Evolutionary conservation across 2,329 filamentous ascomycete species (phyloP), one percentile per base, ranked within the genome.

Genomic region (Aspergillus persii): DNA sequence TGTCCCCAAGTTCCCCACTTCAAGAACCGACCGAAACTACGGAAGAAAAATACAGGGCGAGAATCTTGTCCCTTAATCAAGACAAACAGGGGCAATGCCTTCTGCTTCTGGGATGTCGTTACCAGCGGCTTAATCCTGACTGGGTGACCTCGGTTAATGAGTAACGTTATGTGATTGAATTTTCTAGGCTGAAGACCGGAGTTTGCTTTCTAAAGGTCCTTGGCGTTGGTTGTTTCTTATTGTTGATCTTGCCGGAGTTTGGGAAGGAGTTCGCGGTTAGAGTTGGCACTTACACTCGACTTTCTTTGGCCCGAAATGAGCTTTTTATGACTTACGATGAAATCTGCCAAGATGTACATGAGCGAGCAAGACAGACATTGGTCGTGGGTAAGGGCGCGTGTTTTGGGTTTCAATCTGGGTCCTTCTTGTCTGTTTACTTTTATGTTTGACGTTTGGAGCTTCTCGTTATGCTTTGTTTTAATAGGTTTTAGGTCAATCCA

Each of bases 311-410:
- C 63, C 66, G 54, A 63, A 61, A 73, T 68, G 70, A 71, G 66
- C 63, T 69, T 69, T 65, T 69, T 63, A 75, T 64, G 72, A 75
- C 68, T 63, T 68, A 74, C 70, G 70, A 76, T 65, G 67, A 74
- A 53, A 66, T 63, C 61, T 71, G 68, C 63, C 68, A 74, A 69
- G 71, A 75, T 74, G 72, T 75, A 74, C 71, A 75, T 71, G 73
- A 74, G 64, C 71, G 71, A 68, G 72, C 69, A 9, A 36, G 33
- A 36, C 33, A 36, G 12, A 39, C 11, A 39, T 5, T n/a, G 36
- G 6, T 41, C 36, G 36, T 15, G n/a, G 36, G 36, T 41, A 41
- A 41, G 66, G 18, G 18, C 44, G 44, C 44, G 8, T 47, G 18
- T 47, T 47, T 47, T 47, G 68, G 73, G 66, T 69, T 57, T 67